Conservation (phyloP, 345 rosid species). For the Boechera divaricarpa region DNA sequence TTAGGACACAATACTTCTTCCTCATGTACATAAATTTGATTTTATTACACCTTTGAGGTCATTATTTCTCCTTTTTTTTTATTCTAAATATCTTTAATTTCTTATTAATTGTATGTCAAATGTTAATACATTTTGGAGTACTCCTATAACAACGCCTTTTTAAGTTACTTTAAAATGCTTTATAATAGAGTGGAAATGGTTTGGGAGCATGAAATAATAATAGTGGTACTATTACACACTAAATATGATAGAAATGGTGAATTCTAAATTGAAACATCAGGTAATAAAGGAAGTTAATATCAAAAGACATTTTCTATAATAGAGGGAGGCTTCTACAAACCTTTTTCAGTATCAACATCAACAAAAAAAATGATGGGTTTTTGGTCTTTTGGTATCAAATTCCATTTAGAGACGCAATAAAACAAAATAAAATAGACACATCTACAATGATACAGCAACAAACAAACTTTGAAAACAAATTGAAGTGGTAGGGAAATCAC, state of each 20-base stretch:
- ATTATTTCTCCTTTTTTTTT: background rate
- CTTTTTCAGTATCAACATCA: slow-evolving; percentile 22
- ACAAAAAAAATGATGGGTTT: slow-evolving; percentile 15
- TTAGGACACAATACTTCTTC: slow-evolving; percentile 26
- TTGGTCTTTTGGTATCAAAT: slow-evolving; percentile 23
- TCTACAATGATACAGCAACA: slow-evolving; percentile 46
- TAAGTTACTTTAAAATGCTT: too few relatives aligned
- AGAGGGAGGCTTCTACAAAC: slow-evolving; percentile 12
- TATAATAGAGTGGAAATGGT: background rate
- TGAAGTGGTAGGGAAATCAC: slow-evolving; percentile 39
- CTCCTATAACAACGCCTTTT: background rate
- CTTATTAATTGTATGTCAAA: background rate
- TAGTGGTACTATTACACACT: background rate
- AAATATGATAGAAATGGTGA: background rate
- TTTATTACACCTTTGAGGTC: slow-evolving; percentile 7
- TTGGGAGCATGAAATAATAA: background rate
- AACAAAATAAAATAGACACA: slow-evolving; percentile 25
- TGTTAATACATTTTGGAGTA: background rate
- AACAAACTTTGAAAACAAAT: slow-evolving; percentile 23
- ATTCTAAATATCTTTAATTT: background rate
- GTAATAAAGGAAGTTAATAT: background rate
- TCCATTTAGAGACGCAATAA: slow-evolving; percentile 12
- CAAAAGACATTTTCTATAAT: background rate
- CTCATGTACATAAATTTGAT: slow-evolving; percentile 35
- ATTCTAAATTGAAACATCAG: background rate